phyloP scores from a whole-genome alignment of 805 yeast species.

The Lipomyces yamadae region DNA sequence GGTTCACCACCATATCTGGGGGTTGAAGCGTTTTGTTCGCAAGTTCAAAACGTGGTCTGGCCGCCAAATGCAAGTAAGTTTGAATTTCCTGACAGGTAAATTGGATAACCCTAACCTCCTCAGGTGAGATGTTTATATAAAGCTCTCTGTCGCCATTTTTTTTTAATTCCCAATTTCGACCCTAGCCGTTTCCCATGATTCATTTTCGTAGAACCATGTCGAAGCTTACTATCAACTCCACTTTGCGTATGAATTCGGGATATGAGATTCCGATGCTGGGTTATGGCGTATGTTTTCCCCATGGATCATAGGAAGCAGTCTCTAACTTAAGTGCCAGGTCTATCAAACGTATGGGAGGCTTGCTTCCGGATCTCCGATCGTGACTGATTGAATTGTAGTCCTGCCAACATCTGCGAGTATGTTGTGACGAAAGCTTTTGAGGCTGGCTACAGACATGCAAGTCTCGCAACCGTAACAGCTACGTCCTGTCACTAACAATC shows the following conservation, averaged over 20 bases:
- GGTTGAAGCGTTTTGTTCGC: too few relatives aligned
- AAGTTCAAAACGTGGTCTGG: too few relatives aligned
- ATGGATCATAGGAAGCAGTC: not conserved
- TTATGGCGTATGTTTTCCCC: slow-evolving; percentile 73
- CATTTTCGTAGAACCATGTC: slow-evolving; percentile 3
- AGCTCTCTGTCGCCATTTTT: not conserved
- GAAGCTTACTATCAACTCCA: slow-evolving; percentile 15
- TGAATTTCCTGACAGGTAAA: too few relatives aligned
- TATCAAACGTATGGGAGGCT: slow-evolving; percentile 44
- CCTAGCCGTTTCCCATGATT: not conserved
- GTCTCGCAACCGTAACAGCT: slow-evolving; percentile 50
- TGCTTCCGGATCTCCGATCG: slow-evolving; percentile 4
- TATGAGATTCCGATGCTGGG: slow-evolving; percentile 73
- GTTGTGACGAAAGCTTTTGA: slow-evolving; percentile 62
- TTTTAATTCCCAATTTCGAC: not conserved
- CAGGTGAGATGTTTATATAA: not conserved
- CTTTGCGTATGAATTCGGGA: slow-evolving; percentile 52
- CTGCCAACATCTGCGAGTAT: slow-evolving; percentile 28
- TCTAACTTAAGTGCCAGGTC: slow-evolving; percentile 48
- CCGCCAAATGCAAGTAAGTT: too few relatives aligned
- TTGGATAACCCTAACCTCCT: not conserved
- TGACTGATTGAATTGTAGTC: not conserved
- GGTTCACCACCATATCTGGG: too few relatives aligned
- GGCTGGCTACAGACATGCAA: slow-evolving; percentile 63
- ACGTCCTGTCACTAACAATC: not conserved